Percentiles rank a stretch among this genome's conserved stretches.
phyloP scores from a whole-genome alignment of 192 early-diverging fungal species.

The Coemansia sp. region DNA sequence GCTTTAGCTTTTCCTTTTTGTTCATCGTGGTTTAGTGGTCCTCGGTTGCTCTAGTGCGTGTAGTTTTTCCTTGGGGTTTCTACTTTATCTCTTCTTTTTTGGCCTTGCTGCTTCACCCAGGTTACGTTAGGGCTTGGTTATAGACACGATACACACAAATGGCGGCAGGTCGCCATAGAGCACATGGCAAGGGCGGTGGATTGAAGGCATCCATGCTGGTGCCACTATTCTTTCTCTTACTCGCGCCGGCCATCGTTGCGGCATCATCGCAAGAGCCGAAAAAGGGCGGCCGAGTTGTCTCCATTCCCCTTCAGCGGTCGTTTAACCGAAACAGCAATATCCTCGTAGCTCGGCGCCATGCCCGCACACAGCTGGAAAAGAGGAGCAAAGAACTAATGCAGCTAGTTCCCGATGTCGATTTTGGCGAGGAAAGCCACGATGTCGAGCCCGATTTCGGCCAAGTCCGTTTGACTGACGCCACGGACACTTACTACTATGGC shows the following conservation, averaged over 20 bases:
- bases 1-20: neutral
- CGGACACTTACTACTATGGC: constrained; percentile 58
- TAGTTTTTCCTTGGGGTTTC: neutral
- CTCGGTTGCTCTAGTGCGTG: neutral
- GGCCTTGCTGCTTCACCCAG: neutral
- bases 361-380: constrained; percentile 14
- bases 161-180: constrained; percentile 7
- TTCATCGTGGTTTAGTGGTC: neutral
- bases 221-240: constrained; percentile 15
- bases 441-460: constrained; percentile 51
- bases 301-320: constrained; percentile 45
- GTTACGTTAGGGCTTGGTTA: neutral
- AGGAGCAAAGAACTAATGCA: constrained; percentile 34
- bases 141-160: neutral
- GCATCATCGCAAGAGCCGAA: neutral
- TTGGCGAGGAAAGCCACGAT: constrained; percentile 46
- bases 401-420: constrained; percentile 41
- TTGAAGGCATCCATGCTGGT: constrained; percentile 7
- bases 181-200: neutral
- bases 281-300: constrained; percentile 12
- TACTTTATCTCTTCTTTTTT: neutral
- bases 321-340: constrained; percentile 55
- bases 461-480: constrained; percentile 47
- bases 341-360: constrained; percentile 36
- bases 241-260: constrained; percentile 3